Percentiles rank a stretch among this genome's conserved stretches.
Conservation (phyloP, 768 basidiomycete species). For the Hortiboletus campestris region DNA sequence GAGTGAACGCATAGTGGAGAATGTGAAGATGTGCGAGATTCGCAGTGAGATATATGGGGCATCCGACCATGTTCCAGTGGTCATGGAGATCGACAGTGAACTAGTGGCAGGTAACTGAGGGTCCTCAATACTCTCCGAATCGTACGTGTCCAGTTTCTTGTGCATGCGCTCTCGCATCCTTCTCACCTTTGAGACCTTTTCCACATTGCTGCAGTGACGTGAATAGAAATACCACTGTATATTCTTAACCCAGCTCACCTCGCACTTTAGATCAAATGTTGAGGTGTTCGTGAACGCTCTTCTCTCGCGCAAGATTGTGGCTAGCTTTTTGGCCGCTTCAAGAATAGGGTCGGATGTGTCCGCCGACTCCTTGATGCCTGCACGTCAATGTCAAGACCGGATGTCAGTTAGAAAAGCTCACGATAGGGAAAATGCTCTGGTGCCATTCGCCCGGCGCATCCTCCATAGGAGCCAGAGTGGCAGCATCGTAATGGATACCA, state of each 20-base stretch:
- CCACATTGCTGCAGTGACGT: conserved; percentile 62
- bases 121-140: conserved; percentile 77
- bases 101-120: conserved; percentile 25
- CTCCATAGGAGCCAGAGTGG: conserved; percentile 72
- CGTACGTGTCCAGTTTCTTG: conserved; percentile 79
- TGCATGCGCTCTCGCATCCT: conserved; percentile 87
- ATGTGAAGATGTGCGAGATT: conserved; percentile 82
- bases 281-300: conserved; percentile 89
- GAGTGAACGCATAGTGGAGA: conserved; percentile 63
- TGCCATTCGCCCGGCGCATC: conserved; percentile 87
- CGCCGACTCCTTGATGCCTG: conserved; percentile 19
- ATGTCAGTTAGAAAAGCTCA: conserved; percentile 25
- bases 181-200: conserved; percentile 88
- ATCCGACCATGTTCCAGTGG: conserved; percentile 81
- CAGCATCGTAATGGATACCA: conserved; percentile 96
- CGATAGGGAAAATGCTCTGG: conserved; percentile 75
- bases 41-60: conserved; percentile 83
- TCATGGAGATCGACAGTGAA: conserved; percentile 65
- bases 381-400: conserved; percentile 25
- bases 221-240: conserved; percentile 4
- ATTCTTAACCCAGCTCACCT: conserved; percentile 45
- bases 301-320: conserved; percentile 66
- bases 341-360: conserved; percentile 55
- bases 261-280: conserved; percentile 88
- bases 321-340: conserved; percentile 66